Percentiles rank a stretch among this genome's conserved stretches.
phyloP scores from a whole-genome alignment of 129 eudicot species.

The Centrapalus pauciflorus region DNA sequence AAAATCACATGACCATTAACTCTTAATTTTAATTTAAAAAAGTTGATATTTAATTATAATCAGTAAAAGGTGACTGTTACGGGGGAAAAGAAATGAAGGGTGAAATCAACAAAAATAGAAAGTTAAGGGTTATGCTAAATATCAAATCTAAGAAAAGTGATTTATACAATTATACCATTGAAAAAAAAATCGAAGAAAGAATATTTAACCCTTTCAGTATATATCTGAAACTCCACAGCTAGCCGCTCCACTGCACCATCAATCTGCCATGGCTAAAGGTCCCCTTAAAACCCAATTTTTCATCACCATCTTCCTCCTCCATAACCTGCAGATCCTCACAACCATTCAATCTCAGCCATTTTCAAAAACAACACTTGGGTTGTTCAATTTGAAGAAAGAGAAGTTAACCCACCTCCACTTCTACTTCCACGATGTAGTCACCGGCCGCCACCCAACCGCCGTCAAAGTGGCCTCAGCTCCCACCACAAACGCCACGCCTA shows the following conservation, averaged over 20 bases:
- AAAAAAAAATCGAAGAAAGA: too few species aligned
- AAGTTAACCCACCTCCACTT: conserved; percentile 28
- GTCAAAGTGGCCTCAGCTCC: conserved; percentile 17
- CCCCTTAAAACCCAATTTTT: not conserved
- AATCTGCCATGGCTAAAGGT: conserved; percentile 6
- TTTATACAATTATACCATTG: too few species aligned
- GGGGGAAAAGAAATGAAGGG: too few species aligned
- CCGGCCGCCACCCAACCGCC: conserved; percentile 18
- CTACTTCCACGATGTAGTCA: conserved; percentile 20
- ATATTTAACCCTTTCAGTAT: too few species aligned
- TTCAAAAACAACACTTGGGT: conserved; percentile 14
- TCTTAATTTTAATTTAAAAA: too few species aligned
- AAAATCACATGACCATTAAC: too few species aligned
- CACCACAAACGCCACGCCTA: conserved; percentile 4
- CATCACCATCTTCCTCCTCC: not conserved
- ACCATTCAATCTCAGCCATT: conserved; percentile 3
- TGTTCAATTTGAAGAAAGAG: conserved; percentile 6
- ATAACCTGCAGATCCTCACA: not conserved
- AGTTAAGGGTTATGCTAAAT: too few species aligned
- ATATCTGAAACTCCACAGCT: too few species aligned
- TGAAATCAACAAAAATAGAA: too few species aligned
- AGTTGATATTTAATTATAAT: too few species aligned
- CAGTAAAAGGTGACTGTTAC: too few species aligned
- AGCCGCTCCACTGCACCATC: not conserved
- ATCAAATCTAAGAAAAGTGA: too few species aligned